These are phyloP conservation scores for Phytophthora multivora DNA, from an alignment of 352 stramenopile genomes.

Conservation along the genomic window DNA sequence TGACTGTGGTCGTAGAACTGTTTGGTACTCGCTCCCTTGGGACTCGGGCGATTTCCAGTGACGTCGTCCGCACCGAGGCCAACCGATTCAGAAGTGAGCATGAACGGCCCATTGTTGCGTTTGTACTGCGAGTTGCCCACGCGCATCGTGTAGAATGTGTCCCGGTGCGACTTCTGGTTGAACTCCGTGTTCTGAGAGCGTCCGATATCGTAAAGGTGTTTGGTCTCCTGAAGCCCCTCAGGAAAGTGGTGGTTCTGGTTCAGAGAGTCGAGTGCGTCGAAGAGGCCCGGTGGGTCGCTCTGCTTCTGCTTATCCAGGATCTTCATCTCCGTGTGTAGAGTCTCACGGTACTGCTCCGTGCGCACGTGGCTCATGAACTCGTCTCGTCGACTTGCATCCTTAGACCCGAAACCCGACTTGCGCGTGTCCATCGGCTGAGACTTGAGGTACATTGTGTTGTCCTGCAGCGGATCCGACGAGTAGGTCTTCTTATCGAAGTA, in stretches of 20 bases:
- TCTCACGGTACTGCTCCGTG: slow-evolving; percentile 90
- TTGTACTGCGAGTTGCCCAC: slow-evolving; percentile 79
- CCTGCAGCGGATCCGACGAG: slow-evolving; percentile 83
- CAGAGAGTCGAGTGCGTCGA: slow-evolving; percentile 49
- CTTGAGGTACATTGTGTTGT: slow-evolving; percentile 90
- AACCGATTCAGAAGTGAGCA: slow-evolving; percentile 75
- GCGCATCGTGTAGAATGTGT: slow-evolving; percentile 86
- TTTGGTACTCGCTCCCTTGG: slow-evolving; percentile 79
- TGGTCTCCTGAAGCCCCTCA: slow-evolving; percentile 74
- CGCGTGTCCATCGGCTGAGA: slow-evolving; percentile 85
- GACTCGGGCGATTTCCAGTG: slow-evolving; percentile 56
- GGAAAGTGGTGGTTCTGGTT: slow-evolving; percentile 63
- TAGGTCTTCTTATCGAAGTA: slow-evolving; percentile 90
- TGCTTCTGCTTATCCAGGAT: slow-evolving; percentile 78
- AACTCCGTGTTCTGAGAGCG: slow-evolving; percentile 82
- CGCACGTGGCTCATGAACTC: slow-evolving; percentile 92
- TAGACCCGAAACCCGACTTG: slow-evolving; percentile 91
- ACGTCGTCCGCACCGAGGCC: slow-evolving; percentile 71
- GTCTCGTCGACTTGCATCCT: slow-evolving; percentile 89
- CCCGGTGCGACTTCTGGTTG: slow-evolving; percentile 82
- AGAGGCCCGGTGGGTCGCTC: slow-evolving; percentile 36
- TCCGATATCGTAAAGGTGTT: slow-evolving; percentile 83
- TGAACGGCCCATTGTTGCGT: slow-evolving; percentile 81
- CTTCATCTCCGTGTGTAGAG: slow-evolving; percentile 84
- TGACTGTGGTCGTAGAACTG: slow-evolving; percentile 88